These are phyloP conservation scores for Tephrocybe sp. DNA, from an alignment of 768 basidiomycete genomes.

Conservation along the genomic window DNA sequence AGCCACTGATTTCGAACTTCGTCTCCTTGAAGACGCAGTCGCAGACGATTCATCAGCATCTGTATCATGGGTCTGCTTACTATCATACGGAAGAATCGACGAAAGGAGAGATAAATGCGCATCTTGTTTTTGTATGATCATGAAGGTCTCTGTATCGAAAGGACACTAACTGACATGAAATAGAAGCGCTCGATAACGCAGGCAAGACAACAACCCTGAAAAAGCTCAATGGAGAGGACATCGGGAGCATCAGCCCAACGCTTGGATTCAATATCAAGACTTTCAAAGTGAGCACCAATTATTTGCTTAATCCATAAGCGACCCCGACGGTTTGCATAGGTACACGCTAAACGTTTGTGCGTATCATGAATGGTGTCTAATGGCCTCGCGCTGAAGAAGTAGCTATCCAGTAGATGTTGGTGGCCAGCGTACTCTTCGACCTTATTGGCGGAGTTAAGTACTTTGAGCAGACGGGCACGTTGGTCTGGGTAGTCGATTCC, in stretches of 20 bases:
- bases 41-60: neutral
- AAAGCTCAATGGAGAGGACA: conserved; percentile 91
- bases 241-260: conserved; percentile 84
- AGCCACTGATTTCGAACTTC: too few relatives aligned
- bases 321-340: conserved; percentile 28
- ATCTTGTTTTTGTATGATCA: conserved; percentile 74
- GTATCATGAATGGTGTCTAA: conserved; percentile 20
- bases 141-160: conserved; percentile 1
- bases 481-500: conserved; percentile 99
- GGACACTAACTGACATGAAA: conserved; percentile 12
- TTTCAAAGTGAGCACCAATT: conserved; percentile 63
- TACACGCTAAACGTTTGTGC: conserved; percentile 81
- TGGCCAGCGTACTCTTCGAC: conserved; percentile 91
- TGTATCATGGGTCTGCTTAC: conserved; percentile 90
- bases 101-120: conserved; percentile 96
- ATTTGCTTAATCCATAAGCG: neutral
- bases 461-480: conserved; percentile 96
- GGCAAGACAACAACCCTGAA: conserved; percentile 99
- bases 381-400: neutral
- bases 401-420: conserved; percentile 87
- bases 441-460: conserved; percentile 99
- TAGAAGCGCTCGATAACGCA: conserved; percentile 96
- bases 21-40: too few relatives aligned
- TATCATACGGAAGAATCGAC: conserved; percentile 93
- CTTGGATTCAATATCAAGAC: conserved; percentile 99